Evolutionary conservation across 2,329 filamentous ascomycete genomes (phyloP), one percentile per base, ranked within the genome.

Genomic region (Neofusicoccum umdonicola): DNA sequence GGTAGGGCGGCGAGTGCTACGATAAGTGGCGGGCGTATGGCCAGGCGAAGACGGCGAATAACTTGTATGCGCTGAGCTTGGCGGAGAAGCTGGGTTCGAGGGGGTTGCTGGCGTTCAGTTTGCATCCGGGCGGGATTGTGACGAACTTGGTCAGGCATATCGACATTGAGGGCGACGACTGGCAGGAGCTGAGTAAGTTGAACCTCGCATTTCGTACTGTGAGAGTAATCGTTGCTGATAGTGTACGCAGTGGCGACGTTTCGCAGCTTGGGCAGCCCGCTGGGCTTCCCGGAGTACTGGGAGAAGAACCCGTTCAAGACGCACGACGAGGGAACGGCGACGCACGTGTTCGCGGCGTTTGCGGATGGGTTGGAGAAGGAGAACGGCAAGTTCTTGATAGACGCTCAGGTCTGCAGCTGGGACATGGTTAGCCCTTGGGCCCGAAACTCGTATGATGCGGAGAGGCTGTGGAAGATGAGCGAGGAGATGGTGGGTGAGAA

Each of bases 381-480:
- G 37, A 73, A 74, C 62, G 73, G 72, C n/a, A 69, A 67, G 4
- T 74, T 71, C 61, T 65, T 75, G 3, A 68, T 71, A 34, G 56
- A 75, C 60, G 69, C 66, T 4, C 67, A 76, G 52, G 35, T 72
- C 9, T 58, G 66, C 4, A 65, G 63, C 2, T 64, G 69, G 15
- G 67, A 68, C 3, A 56, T 52, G 34, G 35, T 72, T 31, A 57
- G 69, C 50, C 63, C 68, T 1, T 71, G 68, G 2, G 73, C 71
- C 12, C 69, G 54, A 34, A 69, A 69, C 6, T 63, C 66, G 7
- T 69, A 67, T 11, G 68, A 74, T 58, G 68, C 64, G 6, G 72
- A 74, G 65, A 72, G 68, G 42, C 56, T 75, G 37, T 76, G 74
- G 73, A 69, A 72, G 63, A 58, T 75, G 67, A 75, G 73, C 52